Percentiles rank a stretch among this genome's conserved stretches.
Evolutionary conservation across 129 eudicot species (phyloP).

Genomic region (Escallonia herrerae): DNA sequence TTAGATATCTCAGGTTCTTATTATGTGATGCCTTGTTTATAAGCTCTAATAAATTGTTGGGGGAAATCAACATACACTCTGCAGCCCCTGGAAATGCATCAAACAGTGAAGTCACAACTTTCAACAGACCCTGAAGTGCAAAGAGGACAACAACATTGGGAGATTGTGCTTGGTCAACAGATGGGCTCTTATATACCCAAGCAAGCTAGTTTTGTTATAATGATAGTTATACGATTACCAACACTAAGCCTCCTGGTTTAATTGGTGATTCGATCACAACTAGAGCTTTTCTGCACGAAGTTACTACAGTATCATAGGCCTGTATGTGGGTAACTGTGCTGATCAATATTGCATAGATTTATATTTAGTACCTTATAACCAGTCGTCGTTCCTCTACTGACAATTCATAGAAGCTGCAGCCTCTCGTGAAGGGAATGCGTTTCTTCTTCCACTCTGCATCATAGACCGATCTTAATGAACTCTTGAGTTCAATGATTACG

Average conservation of each 20-base stretch:
- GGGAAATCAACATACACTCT: slow-evolving; percentile 40
- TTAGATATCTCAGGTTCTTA: not conserved
- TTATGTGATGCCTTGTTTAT: not conserved
- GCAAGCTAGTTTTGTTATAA: not conserved
- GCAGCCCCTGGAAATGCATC: slow-evolving; percentile 80
- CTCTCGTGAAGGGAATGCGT: slow-evolving; percentile 80
- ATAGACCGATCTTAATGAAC: not conserved
- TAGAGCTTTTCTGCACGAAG: slow-evolving; percentile 61
- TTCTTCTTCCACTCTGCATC: slow-evolving; percentile 75
- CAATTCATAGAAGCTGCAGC: slow-evolving; percentile 61
- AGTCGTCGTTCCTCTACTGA: slow-evolving; percentile 49
- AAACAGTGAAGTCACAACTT: slow-evolving; percentile 61
- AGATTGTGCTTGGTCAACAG: no score
- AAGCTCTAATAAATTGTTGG: not conserved
- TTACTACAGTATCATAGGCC: not conserved
- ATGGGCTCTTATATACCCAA: not conserved
- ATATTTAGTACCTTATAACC: slow-evolving; percentile 39
- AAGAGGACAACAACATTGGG: not conserved
- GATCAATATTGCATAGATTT: not conserved
- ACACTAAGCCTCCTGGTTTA: slow-evolving; percentile 65
- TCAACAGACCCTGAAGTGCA: slow-evolving; percentile 38
- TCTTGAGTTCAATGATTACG: not conserved
- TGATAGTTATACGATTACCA: slow-evolving; percentile 31
- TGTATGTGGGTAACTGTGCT: not conserved
- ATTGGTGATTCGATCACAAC: slow-evolving; percentile 74